Conservation (phyloP, 306 rosid species). For the Aeschynomene evenia region DNA sequence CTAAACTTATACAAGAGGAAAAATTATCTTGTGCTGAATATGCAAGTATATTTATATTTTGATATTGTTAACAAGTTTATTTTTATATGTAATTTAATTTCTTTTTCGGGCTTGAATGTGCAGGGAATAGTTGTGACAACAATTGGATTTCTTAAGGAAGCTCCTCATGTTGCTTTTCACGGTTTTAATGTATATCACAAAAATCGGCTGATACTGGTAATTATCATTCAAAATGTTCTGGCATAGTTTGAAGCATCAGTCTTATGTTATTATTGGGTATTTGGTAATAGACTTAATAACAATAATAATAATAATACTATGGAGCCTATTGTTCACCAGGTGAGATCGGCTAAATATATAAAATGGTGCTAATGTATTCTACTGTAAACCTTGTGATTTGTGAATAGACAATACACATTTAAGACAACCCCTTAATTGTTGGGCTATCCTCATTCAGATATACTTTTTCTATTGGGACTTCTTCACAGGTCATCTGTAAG, state of each 20-base stretch:
- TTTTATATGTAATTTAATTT: not conserved
- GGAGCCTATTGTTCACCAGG: not conserved
- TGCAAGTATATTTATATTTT: not conserved
- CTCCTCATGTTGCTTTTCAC: slow-evolving; percentile 66
- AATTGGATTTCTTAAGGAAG: slow-evolving; percentile 91
- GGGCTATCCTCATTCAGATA: too few species aligned
- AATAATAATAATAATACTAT: not conserved
- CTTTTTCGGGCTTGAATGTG: slow-evolving; percentile 26
- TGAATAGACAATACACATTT: too few species aligned
- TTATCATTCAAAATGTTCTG: slow-evolving; percentile 1
- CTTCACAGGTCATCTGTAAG: too few species aligned
- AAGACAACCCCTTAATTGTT: too few species aligned
- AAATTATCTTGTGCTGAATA: not conserved
- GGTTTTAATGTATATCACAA: slow-evolving; percentile 95
- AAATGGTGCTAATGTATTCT: too few species aligned
- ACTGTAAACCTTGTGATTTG: too few species aligned
- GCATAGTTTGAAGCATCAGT: slow-evolving; percentile 4
- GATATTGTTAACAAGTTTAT: not conserved
- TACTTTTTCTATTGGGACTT: too few species aligned
- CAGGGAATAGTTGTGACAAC: slow-evolving; percentile 71
- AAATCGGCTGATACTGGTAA: slow-evolving; percentile 87
- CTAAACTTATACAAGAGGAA: slow-evolving; percentile 1
- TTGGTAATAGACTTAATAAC: not conserved
- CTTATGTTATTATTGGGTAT: not conserved
- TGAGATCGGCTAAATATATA: too few species aligned